Evolutionary conservation across 192 early-diverging fungal genomes (phyloP).

Genomic region (Podila epicladia): DNA sequence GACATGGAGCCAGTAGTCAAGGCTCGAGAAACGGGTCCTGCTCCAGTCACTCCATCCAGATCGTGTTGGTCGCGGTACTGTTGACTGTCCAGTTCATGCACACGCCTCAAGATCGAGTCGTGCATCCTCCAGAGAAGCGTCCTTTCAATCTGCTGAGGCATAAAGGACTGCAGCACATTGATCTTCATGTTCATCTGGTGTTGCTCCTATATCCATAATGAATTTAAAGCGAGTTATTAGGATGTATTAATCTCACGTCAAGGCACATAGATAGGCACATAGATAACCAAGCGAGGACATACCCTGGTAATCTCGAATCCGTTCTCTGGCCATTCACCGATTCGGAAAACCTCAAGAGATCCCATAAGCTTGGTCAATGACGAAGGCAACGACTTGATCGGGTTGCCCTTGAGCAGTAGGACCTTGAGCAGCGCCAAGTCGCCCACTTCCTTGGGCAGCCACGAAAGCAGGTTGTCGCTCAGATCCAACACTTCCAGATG

Average conservation of each 20-base stretch:
- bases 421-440: slow-evolving; percentile 39
- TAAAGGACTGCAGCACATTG: slow-evolving; percentile 46
- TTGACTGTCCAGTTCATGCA: slow-evolving; percentile 56
- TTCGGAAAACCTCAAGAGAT: slow-evolving; percentile 50
- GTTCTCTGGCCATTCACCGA: slow-evolving; percentile 57
- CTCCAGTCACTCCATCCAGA: slow-evolving; percentile 14
- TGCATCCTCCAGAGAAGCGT: slow-evolving; percentile 58
- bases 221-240: neutral
- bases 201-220: slow-evolving; percentile 24
- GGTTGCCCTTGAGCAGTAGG: slow-evolving; percentile 48
- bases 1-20: neutral
- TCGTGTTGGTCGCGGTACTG: slow-evolving; percentile 40
- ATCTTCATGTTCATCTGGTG: slow-evolving; percentile 50
- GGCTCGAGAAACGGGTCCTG: slow-evolving; percentile 3
- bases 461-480: slow-evolving; percentile 39
- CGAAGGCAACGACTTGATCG: slow-evolving; percentile 50
- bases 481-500: slow-evolving; percentile 50
- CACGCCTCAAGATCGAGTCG: slow-evolving; percentile 53
- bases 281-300: neutral
- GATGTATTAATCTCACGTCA: neutral
- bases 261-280: neutral
- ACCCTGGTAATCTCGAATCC: slow-evolving; percentile 53
- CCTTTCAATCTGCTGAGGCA: slow-evolving; percentile 55
- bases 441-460: slow-evolving; percentile 51
- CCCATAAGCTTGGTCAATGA: slow-evolving; percentile 51